A percentile compares a stretch with the other conserved stretches of the same genome.
phyloP scores from a whole-genome alignment of 805 yeast species.

The Myxozyma kluyveri region DNA sequence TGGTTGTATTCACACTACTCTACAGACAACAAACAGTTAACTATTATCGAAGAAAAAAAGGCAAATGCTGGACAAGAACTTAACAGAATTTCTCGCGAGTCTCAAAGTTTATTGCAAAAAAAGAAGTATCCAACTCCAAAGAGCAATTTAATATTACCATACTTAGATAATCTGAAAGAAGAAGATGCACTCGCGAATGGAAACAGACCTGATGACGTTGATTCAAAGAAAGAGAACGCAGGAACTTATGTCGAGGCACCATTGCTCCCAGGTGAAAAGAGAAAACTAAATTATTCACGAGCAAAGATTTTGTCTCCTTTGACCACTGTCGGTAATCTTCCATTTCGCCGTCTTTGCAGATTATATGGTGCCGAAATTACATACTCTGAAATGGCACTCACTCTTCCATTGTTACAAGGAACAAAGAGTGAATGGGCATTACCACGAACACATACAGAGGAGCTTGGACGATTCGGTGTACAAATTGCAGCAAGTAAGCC shows the following conservation, averaged over 20 bases:
- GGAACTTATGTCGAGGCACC: constrained; percentile 72
- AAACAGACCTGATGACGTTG: constrained; percentile 14
- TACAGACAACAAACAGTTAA: constrained; percentile 44
- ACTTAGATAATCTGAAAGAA: constrained; percentile 59
- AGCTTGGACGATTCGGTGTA: constrained; percentile 64
- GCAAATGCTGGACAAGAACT: constrained; percentile 52
- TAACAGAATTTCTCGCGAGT: constrained; percentile 55
- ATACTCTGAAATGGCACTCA: constrained; percentile 91
- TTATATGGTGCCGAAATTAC: constrained; percentile 89
- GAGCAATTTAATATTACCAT: constrained; percentile 58
- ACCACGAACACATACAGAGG: constrained; percentile 77
- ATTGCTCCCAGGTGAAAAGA: constrained; percentile 77
- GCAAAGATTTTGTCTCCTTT: constrained; percentile 92
- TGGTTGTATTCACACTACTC: constrained; percentile 75
- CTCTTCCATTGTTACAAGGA: constrained; percentile 83
- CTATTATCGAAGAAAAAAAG: constrained; percentile 44
- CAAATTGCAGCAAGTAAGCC: constrained; percentile 90
- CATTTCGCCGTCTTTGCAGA: constrained; percentile 90
- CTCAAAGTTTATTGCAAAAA: constrained; percentile 53
- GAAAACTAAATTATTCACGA: constrained; percentile 58
- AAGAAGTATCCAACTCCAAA: constrained; percentile 58
- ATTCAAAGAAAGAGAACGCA: constrained; percentile 31
- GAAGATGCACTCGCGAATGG: constrained; percentile 39
- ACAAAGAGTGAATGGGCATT: constrained; percentile 96
- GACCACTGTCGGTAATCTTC: constrained; percentile 96